A percentile compares a stretch with the other conserved stretches of the same genome.
Evolutionary conservation across 495 filamentous ascomycete genomes (phyloP).

Genomic region (Astrothelium subdiscretum): DNA sequence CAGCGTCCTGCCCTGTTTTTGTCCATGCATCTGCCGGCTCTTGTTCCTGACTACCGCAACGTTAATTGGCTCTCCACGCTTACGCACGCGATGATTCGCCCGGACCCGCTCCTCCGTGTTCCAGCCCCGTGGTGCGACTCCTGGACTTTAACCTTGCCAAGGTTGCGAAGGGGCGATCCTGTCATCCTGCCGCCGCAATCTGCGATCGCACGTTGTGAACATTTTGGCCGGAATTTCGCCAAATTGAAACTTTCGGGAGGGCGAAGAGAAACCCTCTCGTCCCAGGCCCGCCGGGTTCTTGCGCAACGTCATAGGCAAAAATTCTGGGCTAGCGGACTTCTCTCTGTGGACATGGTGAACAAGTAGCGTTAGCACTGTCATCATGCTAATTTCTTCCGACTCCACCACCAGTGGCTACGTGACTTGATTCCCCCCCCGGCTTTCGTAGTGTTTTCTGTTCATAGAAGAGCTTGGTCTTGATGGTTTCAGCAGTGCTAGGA

Average conservation of each 20-base stretch:
- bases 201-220: background rate
- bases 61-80: background rate
- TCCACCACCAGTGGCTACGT: no score
- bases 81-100: background rate
- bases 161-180: background rate
- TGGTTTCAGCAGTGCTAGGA: background rate
- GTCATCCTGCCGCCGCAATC: no score
- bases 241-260: background rate
- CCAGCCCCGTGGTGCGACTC: background rate
- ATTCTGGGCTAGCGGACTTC: background rate
- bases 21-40: background rate
- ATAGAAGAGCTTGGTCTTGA: background rate
- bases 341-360: background rate
- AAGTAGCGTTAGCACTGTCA: no score
- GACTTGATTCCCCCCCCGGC: no score
- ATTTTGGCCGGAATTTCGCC: background rate
- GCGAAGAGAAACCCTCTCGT: background rate
- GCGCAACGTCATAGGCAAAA: background rate
- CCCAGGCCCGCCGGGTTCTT: background rate
- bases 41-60: conserved; percentile 1
- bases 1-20: background rate
- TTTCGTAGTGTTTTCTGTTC: background rate
- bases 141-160: background rate
- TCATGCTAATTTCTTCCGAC: background rate
- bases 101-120: background rate